phyloP scores from a whole-genome alignment of 2,329 filamentous ascomycete genomes.

The Neoscytalidium dimidiatum region DNA sequence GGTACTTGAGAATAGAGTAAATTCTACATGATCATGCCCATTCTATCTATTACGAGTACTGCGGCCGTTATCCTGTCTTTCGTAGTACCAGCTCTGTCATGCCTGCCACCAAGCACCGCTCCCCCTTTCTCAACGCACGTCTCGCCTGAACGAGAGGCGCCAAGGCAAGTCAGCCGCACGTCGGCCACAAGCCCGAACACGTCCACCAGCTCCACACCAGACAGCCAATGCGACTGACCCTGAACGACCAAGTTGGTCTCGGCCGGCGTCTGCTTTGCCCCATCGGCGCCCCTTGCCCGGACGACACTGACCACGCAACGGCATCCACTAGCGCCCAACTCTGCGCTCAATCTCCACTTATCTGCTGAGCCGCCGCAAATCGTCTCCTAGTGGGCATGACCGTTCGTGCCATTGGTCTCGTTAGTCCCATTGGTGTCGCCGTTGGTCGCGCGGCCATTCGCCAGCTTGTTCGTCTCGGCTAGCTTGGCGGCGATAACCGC shows the following conservation, averaged over 20 bases:
- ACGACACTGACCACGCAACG: not conserved
- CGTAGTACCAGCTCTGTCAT: not conserved
- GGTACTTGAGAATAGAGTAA: not conserved
- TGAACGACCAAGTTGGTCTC: not conserved
- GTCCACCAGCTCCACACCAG: not conserved
- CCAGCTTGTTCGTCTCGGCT: conserved; percentile 9
- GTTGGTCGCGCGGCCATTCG: conserved; percentile 6
- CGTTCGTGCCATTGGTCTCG: not conserved
- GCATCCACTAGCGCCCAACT: not conserved
- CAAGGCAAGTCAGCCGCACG: not conserved
- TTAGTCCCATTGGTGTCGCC: not conserved
- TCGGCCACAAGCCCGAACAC: not conserved
- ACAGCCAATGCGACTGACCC: not conserved
- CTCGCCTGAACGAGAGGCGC: not conserved
- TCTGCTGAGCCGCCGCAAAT: not conserved
- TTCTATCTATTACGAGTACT: conserved; percentile 1
- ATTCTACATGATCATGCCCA: not conserved
- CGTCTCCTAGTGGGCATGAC: not conserved
- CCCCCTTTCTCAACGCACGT: not conserved
- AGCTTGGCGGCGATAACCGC: conserved; percentile 45
- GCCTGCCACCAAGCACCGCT: not conserved
- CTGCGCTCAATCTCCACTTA: not conserved
- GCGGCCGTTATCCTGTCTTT: not conserved
- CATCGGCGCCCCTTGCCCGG: not conserved
- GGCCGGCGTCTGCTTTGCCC: not conserved